Conservation (phyloP, 305 asterid species). For the Solanum aculeatissimum region DNA sequence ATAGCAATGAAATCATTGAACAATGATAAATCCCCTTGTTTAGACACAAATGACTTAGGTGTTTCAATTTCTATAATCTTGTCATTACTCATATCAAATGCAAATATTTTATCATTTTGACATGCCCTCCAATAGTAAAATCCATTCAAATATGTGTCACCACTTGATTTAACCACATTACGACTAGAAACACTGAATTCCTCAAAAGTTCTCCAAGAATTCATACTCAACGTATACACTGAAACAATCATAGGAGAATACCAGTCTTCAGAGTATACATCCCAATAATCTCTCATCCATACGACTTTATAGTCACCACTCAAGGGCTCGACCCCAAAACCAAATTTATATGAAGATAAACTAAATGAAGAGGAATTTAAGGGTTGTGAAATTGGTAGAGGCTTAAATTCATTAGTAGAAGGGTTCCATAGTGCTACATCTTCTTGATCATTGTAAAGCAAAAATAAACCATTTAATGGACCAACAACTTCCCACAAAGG, state of each 20-base stretch:
- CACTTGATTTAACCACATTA: not conserved
- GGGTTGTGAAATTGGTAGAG: not conserved
- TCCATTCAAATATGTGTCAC: not conserved
- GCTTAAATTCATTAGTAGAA: not conserved
- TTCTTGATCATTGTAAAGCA: not conserved
- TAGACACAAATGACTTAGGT: not conserved
- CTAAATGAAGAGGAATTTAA: not conserved
- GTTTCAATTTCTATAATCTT: not conserved
- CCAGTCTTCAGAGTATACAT: not conserved
- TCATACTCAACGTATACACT: not conserved
- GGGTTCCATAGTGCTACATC: constrained; percentile 2
- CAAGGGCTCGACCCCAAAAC: not conserved
- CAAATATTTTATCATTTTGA: not conserved
- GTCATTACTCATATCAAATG: not conserved
- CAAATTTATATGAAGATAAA: not conserved
- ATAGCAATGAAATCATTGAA: not conserved
- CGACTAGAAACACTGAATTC: not conserved
- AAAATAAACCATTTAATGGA: constrained; percentile 1
- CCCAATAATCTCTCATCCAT: not conserved
- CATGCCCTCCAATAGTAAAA: constrained; percentile 1
- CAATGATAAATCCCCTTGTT: not conserved
- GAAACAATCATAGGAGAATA: not conserved
- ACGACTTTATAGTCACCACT: not conserved
- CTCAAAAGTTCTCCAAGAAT: not conserved
- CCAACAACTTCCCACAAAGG: not conserved